These are phyloP conservation scores for Cyberlindnera japonica DNA, from an alignment of 805 yeast species.

Conservation along the genomic window DNA sequence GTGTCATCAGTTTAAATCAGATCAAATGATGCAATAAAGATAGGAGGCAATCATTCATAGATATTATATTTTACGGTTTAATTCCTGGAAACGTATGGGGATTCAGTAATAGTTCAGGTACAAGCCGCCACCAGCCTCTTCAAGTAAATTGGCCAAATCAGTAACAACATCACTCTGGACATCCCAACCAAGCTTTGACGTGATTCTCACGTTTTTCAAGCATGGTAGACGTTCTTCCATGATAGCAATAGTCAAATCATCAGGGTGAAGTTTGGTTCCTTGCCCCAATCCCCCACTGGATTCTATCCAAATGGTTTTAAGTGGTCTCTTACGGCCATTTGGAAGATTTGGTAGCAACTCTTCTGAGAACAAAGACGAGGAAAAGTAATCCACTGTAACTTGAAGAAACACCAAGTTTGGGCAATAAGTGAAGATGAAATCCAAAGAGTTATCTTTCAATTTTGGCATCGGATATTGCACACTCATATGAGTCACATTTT, in stretches of 20 bases:
- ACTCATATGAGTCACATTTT: constrained; percentile 54
- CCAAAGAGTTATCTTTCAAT: constrained; percentile 64
- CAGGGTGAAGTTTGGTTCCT: constrained; percentile 77
- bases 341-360: constrained; percentile 33
- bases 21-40: too few relatives aligned
- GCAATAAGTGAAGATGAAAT: constrained; percentile 69
- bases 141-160: constrained; percentile 65
- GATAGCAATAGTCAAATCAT: constrained; percentile 82
- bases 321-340: constrained; percentile 38
- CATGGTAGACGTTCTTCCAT: constrained; percentile 72
- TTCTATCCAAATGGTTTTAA: constrained; percentile 64
- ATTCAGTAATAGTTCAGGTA: constrained; percentile 42
- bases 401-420: constrained; percentile 64
- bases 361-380: constrained; percentile 47
- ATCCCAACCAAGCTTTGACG: constrained; percentile 86
- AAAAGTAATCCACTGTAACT: constrained; percentile 74
- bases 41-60: too few relatives aligned
- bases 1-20: background rate
- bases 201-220: constrained; percentile 59
- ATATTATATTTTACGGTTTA: background rate
- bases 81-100: background rate
- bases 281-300: constrained; percentile 88
- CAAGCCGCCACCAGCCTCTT: constrained; percentile 75
- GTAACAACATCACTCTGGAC: constrained; percentile 54
- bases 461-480: constrained; percentile 90